phyloP scores from a whole-genome alignment of 2,329 filamentous ascomycete species.

The Colletotrichum endophyticum region DNA sequence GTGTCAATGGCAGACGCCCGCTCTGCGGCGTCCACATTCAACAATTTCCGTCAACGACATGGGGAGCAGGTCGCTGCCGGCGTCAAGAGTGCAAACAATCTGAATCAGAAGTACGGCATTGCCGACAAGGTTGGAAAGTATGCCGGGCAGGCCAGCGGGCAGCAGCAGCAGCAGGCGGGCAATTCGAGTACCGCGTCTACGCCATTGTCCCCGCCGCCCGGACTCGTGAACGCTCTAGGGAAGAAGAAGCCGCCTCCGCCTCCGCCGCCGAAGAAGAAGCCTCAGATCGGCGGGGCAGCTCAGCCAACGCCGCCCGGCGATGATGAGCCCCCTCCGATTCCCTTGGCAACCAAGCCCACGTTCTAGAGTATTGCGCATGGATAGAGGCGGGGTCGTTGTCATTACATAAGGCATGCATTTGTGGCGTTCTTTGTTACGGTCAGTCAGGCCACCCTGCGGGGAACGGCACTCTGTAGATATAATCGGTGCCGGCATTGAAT shows the following conservation, averaged over 20 bases:
- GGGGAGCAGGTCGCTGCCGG: constrained; percentile 70
- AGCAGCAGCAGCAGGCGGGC: constrained; percentile 13
- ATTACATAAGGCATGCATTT: background rate
- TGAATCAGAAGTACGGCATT: constrained; percentile 68
- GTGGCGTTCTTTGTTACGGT: constrained; percentile 2
- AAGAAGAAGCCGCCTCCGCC: constrained; percentile 62
- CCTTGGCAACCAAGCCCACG: constrained; percentile 54
- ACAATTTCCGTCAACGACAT: constrained; percentile 74
- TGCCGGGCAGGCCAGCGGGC: constrained; percentile 19
- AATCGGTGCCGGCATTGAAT: background rate
- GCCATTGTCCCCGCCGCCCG: constrained; percentile 11
- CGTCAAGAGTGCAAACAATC: constrained; percentile 56
- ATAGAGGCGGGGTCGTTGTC: background rate
- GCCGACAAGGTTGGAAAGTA: constrained; percentile 39
- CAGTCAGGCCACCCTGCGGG: background rate
- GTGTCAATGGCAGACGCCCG: constrained; percentile 65
- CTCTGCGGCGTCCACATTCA: constrained; percentile 64
- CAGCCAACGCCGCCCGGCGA: constrained; percentile 20
- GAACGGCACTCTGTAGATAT: background rate
- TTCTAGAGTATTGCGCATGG: constrained; percentile 33
- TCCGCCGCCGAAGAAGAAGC: constrained; percentile 59
- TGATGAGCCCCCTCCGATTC: constrained; percentile 55
- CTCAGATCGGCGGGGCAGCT: constrained; percentile 33
- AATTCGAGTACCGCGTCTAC: background rate
- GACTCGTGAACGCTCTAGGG: constrained; percentile 26